A percentile compares a stretch with the other conserved stretches of the same genome.
Evolutionary conservation across 495 filamentous ascomycete genomes (phyloP).

Genomic region (Hypoxylon fuscum): DNA sequence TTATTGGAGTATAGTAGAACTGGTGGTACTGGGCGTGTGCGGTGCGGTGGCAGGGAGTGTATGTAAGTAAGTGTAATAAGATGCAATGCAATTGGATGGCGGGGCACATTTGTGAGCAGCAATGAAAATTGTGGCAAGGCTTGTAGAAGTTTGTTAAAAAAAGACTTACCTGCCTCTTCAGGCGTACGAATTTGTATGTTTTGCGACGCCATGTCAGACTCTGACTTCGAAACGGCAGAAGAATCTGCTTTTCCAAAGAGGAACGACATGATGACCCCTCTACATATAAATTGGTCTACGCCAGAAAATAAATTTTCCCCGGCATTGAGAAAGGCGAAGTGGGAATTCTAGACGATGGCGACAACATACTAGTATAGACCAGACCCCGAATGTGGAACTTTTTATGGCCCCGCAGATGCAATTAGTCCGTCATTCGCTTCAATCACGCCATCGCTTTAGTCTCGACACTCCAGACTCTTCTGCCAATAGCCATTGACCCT

Average conservation of each 20-base stretch:
- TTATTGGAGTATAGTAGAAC: not conserved
- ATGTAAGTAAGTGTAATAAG: not conserved
- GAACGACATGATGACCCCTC: constrained; percentile 44
- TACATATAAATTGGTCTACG: constrained; percentile 29
- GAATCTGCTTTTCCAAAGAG: constrained; percentile 46
- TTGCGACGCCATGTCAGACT: constrained; percentile 43
- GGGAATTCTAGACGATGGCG: constrained; percentile 34
- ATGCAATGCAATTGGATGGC: constrained; percentile 19
- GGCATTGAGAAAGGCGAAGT: constrained; percentile 34
- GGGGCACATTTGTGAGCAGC: constrained; percentile 18
- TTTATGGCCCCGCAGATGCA: constrained; percentile 37
- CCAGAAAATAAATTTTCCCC: constrained; percentile 20
- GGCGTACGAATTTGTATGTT: constrained; percentile 44
- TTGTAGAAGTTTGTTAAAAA: constrained; percentile 1
- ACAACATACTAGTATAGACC: constrained; percentile 32
- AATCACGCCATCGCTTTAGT: constrained; percentile 47
- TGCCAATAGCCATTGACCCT: constrained; percentile 40
- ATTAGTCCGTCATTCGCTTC: constrained; percentile 37
- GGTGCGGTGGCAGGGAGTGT: constrained; percentile 3
- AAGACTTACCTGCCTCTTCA: constrained; percentile 47
- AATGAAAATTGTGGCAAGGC: not conserved
- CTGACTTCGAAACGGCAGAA: constrained; percentile 41
- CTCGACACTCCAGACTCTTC: constrained; percentile 22
- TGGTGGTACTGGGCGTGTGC: not conserved
- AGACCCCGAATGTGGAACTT: constrained; percentile 38